Base-by-base conservation (phyloP, 2,329 filamentous ascomycete genomes). In the Diaporthe velutina region DNA sequence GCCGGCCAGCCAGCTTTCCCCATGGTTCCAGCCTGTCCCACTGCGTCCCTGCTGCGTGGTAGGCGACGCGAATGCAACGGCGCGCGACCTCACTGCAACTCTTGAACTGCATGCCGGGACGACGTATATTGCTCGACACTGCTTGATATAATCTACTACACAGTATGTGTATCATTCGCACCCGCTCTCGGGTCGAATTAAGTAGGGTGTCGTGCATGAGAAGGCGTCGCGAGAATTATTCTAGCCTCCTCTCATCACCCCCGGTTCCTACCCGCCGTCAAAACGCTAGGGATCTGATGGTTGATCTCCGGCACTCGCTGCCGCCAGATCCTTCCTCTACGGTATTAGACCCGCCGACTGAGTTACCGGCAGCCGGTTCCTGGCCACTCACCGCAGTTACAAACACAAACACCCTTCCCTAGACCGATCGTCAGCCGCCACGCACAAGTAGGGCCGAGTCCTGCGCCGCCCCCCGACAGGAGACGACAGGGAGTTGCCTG, bases 271-370 rank as follows among this genome's bases (percentile, higher is more conserved):
- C 42, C 61, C 61, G 30, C 45, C 45, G 45, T 30, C 61, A 30
- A 45, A 52, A 52, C 30, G 45, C 64, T 52, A 52, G 22, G 17
- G 64, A 52, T 38, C 45, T 38, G 13, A 38, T 68, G 48, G 33
- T n/a, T 54, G 45, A 28, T 54, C 48, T 68, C 64, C 64, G 64
- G 64, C 64, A 68, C 48, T 68, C 22, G n/a, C 64, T 38, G n/a
- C 45, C 42, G 45, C 33, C 45, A 40, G 30, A 52, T 67, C 64
- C 64, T 50, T 12, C 38, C 30, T 35, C 2, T 22, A 12, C 15
- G 58, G 58, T 30, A 64, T 30, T 45, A 38, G 42, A 25, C 61
- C 61, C 45, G 42, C 45, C 42, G 17, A 35, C 30, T 48, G 48
- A 9, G 6, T 17, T 28, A n/a, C 45, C 38, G 45, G 30, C 19